Conservation (phyloP, 495 filamentous ascomycete genomes). For the Xylaria bambusicola region DNA sequence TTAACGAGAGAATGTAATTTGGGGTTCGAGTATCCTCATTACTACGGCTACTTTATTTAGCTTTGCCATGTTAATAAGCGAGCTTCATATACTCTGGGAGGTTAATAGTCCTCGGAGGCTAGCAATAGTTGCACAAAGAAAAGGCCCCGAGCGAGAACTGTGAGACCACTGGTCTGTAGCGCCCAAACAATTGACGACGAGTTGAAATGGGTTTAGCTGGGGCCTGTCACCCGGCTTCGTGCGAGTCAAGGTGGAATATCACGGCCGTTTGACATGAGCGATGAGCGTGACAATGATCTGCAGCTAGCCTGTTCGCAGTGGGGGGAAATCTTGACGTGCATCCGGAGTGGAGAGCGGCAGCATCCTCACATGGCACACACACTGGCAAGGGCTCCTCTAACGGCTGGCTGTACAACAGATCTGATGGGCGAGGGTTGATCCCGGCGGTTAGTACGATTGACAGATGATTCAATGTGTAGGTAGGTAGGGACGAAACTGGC, state of each 20-base stretch:
- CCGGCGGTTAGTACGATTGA: neutral
- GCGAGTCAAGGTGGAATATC: neutral
- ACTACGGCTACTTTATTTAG: neutral
- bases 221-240: neutral
- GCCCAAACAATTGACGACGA: neutral
- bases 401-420: neutral
- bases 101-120: neutral
- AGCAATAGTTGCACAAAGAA: neutral
- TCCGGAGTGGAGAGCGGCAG: constrained; percentile 6
- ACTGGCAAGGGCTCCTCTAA: neutral
- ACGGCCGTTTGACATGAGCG: constrained; percentile 16
- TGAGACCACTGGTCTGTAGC: neutral
- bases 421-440: neutral
- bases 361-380: neutral
- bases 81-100: too few species aligned
- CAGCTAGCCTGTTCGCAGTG: constrained; percentile 19
- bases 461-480: too few species aligned
- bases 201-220: constrained; percentile 7
- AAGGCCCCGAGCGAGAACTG: neutral
- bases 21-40: neutral
- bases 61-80: too few species aligned
- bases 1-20: neutral
- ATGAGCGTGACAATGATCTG: constrained; percentile 6
- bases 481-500: too few species aligned
- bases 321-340: constrained; percentile 11